Percentiles rank a stretch among this genome's conserved stretches.
Evolutionary conservation across 2,329 filamentous ascomycete species (phyloP).

Genomic region (Myriosclerotinia scirpicola): DNA sequence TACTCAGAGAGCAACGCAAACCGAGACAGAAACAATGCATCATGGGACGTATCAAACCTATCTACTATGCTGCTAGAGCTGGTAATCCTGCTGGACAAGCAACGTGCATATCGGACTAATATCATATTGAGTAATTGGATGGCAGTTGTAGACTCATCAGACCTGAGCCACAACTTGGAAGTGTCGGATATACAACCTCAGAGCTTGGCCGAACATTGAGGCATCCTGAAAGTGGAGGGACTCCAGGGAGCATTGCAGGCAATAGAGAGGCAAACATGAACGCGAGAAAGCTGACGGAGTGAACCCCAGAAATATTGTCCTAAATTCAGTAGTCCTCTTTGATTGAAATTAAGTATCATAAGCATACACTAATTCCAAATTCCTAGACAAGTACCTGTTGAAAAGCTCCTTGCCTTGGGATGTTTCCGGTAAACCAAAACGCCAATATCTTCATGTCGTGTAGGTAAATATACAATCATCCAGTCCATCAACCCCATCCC

Average conservation of each 20-base stretch:
- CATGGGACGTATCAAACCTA: background rate
- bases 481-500: conserved; percentile 33
- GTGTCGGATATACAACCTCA: background rate
- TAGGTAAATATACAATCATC: background rate
- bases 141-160: background rate
- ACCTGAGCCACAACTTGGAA: background rate
- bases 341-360: background rate
- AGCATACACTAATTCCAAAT: background rate
- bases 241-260: background rate
- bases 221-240: background rate
- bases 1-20: background rate
- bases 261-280: background rate
- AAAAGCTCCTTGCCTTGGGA: background rate
- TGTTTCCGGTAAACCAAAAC: conserved; percentile 5
- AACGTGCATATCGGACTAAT: background rate
- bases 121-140: background rate
- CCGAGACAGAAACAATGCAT: background rate
- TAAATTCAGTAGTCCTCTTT: background rate
- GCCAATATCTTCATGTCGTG: conserved; percentile 6
- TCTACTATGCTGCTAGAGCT: background rate
- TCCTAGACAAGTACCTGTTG: background rate
- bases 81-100: background rate
- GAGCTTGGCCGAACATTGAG: background rate
- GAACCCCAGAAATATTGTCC: background rate
- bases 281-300: background rate